Percentiles rank a stretch among this genome's conserved stretches.
These are phyloP conservation scores for Scytalidium lignicola DNA, from an alignment of 2,329 filamentous ascomycete species.

Conservation along the genomic window DNA sequence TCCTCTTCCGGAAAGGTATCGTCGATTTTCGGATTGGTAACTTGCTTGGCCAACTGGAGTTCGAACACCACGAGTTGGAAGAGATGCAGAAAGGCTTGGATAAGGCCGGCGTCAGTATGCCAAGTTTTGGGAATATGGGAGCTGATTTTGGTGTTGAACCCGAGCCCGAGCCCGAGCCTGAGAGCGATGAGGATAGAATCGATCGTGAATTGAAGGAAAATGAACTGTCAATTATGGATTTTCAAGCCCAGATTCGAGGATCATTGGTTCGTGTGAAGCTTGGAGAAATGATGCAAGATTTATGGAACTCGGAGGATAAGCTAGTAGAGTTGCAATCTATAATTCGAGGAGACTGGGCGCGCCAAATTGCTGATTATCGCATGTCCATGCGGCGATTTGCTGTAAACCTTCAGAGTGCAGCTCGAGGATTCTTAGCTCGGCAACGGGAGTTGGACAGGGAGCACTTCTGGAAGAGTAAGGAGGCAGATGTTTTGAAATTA, in stretches of 20 bases:
- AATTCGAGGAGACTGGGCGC: conserved; percentile 80
- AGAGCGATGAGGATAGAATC: conserved; percentile 86
- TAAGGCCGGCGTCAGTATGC: conserved; percentile 92
- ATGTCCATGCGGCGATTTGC: conserved; percentile 80
- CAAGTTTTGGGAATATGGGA: conserved; percentile 95
- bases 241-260: conserved; percentile 83
- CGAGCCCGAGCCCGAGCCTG: conserved; percentile 68
- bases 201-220: conserved; percentile 77
- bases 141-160: conserved; percentile 89
- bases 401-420: conserved; percentile 70
- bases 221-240: conserved; percentile 65
- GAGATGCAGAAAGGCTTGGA: conserved; percentile 96
- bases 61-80: conserved; percentile 95
- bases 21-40: conserved; percentile 96
- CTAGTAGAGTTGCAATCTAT: conserved; percentile 79
- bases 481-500: conserved; percentile 68
- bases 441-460: conserved; percentile 57
- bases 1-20: conserved; percentile 92
- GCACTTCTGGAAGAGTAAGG: conserved; percentile 62
- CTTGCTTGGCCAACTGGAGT: conserved; percentile 90
- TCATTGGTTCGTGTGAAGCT: conserved; percentile 72
- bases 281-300: conserved; percentile 75
- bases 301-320: conserved; percentile 81
- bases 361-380: conserved; percentile 78
- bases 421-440: conserved; percentile 71